phyloP scores from a whole-genome alignment of 306 rosid genomes.

The Begonia fuchsioides region DNA sequence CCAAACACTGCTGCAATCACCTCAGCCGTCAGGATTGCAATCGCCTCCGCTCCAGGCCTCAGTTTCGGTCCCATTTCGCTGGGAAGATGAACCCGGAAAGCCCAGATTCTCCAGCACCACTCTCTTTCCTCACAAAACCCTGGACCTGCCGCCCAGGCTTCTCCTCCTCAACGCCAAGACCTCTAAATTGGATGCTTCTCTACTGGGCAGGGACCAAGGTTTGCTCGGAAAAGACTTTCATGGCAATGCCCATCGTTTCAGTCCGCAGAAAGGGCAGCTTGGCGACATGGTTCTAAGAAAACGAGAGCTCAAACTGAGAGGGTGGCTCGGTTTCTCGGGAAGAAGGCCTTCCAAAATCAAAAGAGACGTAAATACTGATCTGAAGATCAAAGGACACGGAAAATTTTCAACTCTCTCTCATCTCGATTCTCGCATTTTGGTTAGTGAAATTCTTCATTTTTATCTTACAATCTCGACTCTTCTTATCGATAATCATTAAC shows the following conservation, averaged over 20 bases:
- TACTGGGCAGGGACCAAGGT: constrained; percentile 11
- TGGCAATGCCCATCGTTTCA: constrained; percentile 12
- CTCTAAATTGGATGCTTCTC: constrained; percentile 37
- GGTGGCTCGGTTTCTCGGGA: constrained; percentile 51
- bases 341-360: constrained; percentile 26
- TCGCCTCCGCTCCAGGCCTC: constrained; percentile 54
- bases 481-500: not conserved
- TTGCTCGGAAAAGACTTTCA: constrained; percentile 20
- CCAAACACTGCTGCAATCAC: constrained; percentile 19
- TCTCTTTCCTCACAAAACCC: constrained; percentile 23
- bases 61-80: constrained; percentile 64
- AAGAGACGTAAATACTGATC: constrained; percentile 48
- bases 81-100: constrained; percentile 96
- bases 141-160: constrained; percentile 80
- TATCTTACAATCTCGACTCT: not conserved
- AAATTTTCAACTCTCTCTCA: constrained; percentile 35
- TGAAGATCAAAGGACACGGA: constrained; percentile 24
- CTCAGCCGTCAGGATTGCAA: constrained; percentile 38
- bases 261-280: constrained; percentile 12
- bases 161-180: constrained; percentile 17
- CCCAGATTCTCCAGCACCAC: constrained; percentile 31
- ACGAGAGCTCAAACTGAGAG: constrained; percentile 19
- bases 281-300: constrained; percentile 6
- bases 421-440: constrained; percentile 57
- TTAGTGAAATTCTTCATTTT: constrained; percentile 1